Base-by-base conservation (phyloP, 352 stramenopile species). In the Phytophthora lateralis region DNA sequence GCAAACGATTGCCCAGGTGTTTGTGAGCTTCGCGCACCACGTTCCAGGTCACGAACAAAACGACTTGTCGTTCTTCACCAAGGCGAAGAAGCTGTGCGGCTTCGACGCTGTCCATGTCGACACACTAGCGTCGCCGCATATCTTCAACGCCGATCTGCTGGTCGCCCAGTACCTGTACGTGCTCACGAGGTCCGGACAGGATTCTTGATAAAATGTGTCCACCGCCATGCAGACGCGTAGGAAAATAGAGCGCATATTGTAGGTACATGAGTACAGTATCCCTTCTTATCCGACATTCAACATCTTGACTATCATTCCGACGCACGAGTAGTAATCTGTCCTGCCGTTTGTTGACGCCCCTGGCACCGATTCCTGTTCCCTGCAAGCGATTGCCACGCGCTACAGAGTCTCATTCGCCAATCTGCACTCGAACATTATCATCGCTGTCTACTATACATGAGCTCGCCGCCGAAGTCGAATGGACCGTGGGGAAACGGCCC, bases 11-110 rank as follows among this genome's bases (percentile, higher is more conserved):
- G 17, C 26, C 12, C 46, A 82, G 68, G 73, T 54, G 5, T 78
- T 72, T 43, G 72, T 85, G 18, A 81, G 76, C 47, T 85, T 85
- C 44, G 75, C 73, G 2, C 76, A 83, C 37, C 76, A 85, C 32
- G 73, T 82, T 4, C 76, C 76, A 24, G 76, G 76, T 20, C 68
- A 81, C 32, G 71, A 85, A 58, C 30, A 72, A 12, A 66, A 80
- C 27, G 76, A 85, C 20, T 58, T 85, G 45, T 78, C 73, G 27
- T 85, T 85, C 46, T 85, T 85, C 24, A 65, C 63, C 2, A 82
- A 80, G 59, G 71, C 73, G n/a, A 72, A 77, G 27, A 60, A 38
- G 24, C 24, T 69, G 3, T 82, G 69, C 42, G 60, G 63, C 0
- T 85, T 76, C 9, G 38, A 73, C 11, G 69, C 74, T 2, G 54